Percentiles rank a stretch among this genome's conserved stretches.
phyloP scores from a whole-genome alignment of 2,329 filamentous ascomycete species.

The Beauveria caledonica region DNA sequence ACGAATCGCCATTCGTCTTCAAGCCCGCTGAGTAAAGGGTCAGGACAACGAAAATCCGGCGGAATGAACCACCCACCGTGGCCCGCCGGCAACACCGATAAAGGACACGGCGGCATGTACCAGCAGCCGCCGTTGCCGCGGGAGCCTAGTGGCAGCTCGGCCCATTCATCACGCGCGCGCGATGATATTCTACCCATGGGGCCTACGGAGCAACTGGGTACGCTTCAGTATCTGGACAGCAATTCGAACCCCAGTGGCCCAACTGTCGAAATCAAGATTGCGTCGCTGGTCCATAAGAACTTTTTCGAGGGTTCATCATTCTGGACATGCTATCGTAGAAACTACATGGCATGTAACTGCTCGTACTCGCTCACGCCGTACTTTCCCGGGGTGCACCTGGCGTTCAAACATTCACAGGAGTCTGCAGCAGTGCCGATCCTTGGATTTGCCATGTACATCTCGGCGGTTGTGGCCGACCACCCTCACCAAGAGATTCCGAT shows the following conservation, averaged over 20 bases:
- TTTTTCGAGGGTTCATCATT: constrained; percentile 75
- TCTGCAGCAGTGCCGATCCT: constrained; percentile 54
- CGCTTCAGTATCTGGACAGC: constrained; percentile 52
- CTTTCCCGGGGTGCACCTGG: constrained; percentile 36
- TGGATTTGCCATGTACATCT: constrained; percentile 75
- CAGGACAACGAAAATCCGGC: too few relatives aligned
- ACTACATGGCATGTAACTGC: constrained; percentile 83
- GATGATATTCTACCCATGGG: constrained; percentile 15
- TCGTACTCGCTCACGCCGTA: constrained; percentile 62
- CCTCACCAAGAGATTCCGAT: constrained; percentile 71
- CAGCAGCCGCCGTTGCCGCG: not conserved
- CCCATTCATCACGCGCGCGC: not conserved
- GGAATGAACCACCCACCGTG: too few relatives aligned
- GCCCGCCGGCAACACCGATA: not conserved
- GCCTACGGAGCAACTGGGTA: constrained; percentile 43
- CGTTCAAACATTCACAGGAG: constrained; percentile 41
- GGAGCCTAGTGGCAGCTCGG: not conserved
- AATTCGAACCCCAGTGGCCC: constrained; percentile 35
- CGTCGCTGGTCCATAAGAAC: constrained; percentile 78
- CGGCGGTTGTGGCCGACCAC: constrained; percentile 71
- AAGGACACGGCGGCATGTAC: not conserved
- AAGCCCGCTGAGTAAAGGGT: too few relatives aligned
- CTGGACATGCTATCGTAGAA: constrained; percentile 88
- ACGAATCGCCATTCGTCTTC: too few relatives aligned
- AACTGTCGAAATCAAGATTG: constrained; percentile 39